These are phyloP conservation scores for Salvia rosmarinus DNA, from an alignment of 257 asterid genomes.

Conservation along the genomic window DNA sequence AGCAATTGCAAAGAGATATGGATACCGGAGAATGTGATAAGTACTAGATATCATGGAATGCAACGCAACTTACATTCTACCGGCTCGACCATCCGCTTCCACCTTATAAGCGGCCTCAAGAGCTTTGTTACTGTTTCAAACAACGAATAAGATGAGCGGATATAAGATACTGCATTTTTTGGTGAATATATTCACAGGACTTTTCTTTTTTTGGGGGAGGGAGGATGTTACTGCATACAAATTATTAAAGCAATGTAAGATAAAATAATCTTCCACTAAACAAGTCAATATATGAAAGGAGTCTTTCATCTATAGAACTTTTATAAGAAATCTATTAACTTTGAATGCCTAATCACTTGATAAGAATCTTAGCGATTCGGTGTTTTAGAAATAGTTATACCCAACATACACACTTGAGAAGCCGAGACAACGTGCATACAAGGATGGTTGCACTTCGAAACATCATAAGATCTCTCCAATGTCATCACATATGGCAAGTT, in stretches of 20 bases:
- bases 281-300: not conserved
- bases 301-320: not conserved
- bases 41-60: conserved; percentile 10
- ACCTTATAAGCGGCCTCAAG: conserved; percentile 81
- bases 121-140: conserved; percentile 57
- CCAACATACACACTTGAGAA: conserved; percentile 68
- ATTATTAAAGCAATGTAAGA: not conserved
- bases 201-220: no score
- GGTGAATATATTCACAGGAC: not conserved
- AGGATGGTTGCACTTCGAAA: conserved; percentile 81
- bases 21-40: not conserved
- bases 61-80: conserved; percentile 61
- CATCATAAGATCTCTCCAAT: conserved; percentile 91
- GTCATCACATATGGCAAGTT: conserved; percentile 95
- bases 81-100: conserved; percentile 59
- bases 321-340: not conserved
- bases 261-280: not conserved
- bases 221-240: no score
- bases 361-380: not conserved
- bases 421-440: conserved; percentile 78
- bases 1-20: not conserved
- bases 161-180: not conserved
- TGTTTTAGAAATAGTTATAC: conserved; percentile 18
- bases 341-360: not conserved
- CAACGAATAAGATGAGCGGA: conserved; percentile 21